These are phyloP conservation scores for Fragaria ananassa DNA, from an alignment of 306 rosid genomes.

Conservation along the genomic window DNA sequence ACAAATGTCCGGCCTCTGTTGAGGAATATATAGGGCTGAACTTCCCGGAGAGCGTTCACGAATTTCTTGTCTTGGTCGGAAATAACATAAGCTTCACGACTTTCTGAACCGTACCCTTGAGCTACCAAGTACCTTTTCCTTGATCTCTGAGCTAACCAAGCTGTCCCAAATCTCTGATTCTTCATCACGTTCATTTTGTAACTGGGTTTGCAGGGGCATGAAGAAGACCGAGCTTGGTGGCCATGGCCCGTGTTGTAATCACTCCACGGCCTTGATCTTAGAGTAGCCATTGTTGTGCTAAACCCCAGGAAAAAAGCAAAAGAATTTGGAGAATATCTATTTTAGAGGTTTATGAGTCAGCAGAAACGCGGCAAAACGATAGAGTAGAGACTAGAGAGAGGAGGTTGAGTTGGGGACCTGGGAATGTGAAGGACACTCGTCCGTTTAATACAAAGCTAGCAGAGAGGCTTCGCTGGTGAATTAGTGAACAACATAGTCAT, in stretches of 20 bases:
- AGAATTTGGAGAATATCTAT: neutral
- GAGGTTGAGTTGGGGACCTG: neutral
- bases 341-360: neutral
- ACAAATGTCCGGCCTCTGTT: conserved; percentile 50
- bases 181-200: conserved; percentile 13
- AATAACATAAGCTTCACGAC: conserved; percentile 2
- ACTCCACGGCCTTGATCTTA: conserved; percentile 29
- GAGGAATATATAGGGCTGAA: conserved; percentile 59
- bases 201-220: conserved; percentile 15
- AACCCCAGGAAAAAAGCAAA: neutral
- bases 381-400: neutral
- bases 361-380: conserved; percentile 17
- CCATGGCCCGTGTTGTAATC: conserved; percentile 8
- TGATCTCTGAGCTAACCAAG: conserved; percentile 12
- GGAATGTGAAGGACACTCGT: conserved; percentile 1
- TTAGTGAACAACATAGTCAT: neutral
- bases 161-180: neutral
- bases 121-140: conserved; percentile 25
- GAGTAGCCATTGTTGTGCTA: conserved; percentile 28
- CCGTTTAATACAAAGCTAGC: neutral
- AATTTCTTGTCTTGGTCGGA: conserved; percentile 46
- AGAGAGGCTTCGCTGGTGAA: neutral
- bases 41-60: conserved; percentile 55
- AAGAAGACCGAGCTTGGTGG: conserved; percentile 12
- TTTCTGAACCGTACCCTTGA: conserved; percentile 2